phyloP scores from a whole-genome alignment of 139 green algal species.

The Coelastrella sp. region DNA sequence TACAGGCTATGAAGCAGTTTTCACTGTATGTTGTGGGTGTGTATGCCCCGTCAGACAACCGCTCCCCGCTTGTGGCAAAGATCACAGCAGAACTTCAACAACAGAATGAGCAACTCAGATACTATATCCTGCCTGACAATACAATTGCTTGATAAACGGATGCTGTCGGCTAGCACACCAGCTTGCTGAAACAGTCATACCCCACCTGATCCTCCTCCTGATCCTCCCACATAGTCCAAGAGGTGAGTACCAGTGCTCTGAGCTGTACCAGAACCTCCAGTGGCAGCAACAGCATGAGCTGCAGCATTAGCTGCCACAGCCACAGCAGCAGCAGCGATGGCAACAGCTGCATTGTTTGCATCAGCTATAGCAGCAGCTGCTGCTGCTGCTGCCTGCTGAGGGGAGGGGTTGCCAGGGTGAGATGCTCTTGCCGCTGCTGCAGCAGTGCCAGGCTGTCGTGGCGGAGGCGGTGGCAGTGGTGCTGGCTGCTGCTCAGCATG shows the following conservation, averaged over 20 bases:
- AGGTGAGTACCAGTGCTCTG: conserved; percentile 36
- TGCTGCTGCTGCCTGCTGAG: conserved; percentile 20
- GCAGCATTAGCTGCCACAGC: conserved; percentile 33
- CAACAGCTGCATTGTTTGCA: conserved; percentile 36
- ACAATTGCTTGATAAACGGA: too few relatives aligned
- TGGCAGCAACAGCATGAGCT: conserved; percentile 15
- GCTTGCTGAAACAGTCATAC: too few relatives aligned
- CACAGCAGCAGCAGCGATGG: conserved; percentile 31
- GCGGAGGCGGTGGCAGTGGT: conserved; percentile 5
- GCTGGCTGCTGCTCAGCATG: not conserved
- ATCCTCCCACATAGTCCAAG: not conserved
- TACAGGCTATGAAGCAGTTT: too few relatives aligned
- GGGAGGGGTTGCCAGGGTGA: not conserved
- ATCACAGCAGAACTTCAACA: too few relatives aligned
- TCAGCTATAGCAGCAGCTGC: conserved; percentile 33
- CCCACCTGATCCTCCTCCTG: not conserved
- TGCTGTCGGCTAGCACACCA: too few relatives aligned
- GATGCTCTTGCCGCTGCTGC: not conserved
- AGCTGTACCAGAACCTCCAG: conserved; percentile 17
- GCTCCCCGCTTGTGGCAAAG: too few relatives aligned
- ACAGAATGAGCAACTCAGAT: too few relatives aligned
- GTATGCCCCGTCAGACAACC: too few relatives aligned
- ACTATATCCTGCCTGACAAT: too few relatives aligned
- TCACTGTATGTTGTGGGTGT: too few relatives aligned
- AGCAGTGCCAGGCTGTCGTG: not conserved